phyloP scores from a whole-genome alignment of 2,329 filamentous ascomycete species.

The Neofusicoccum cordaticola region DNA sequence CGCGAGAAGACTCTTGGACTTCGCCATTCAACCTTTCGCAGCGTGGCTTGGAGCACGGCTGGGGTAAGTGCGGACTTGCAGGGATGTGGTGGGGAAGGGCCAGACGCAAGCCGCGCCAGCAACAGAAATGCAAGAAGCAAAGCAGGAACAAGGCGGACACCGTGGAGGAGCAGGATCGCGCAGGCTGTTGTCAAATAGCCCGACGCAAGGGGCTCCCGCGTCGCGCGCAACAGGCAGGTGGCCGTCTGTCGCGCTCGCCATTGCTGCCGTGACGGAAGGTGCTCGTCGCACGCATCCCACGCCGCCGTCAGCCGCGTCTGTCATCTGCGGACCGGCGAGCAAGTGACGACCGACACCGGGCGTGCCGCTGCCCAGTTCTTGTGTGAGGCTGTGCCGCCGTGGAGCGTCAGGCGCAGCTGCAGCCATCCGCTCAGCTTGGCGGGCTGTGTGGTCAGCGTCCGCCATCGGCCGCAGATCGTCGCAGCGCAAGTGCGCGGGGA shows the following conservation, averaged over 20 bases:
- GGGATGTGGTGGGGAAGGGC: background rate
- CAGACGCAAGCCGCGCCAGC: background rate
- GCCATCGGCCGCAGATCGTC: background rate
- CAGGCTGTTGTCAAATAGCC: background rate
- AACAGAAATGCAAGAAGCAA: background rate
- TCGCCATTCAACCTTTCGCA: background rate
- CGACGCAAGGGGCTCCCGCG: background rate
- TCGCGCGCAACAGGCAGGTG: background rate
- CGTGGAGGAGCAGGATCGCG: too few species aligned
- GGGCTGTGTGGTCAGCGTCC: background rate
- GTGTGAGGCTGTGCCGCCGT: background rate
- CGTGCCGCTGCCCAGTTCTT: background rate
- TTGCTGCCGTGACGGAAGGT: background rate
- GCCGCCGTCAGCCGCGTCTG: background rate
- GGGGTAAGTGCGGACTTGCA: background rate
- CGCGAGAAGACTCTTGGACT: background rate
- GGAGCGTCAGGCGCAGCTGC: background rate
- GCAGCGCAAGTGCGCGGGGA: background rate
- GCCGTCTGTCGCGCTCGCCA: too few species aligned
- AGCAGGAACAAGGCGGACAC: background rate
- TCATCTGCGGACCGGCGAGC: background rate
- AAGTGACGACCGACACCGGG: background rate
- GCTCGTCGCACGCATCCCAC: background rate
- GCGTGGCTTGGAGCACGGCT: conserved; percentile 11
- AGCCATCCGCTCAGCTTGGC: background rate